Percentiles rank a stretch among this genome's conserved stretches.
These are phyloP conservation scores for Sungouiozyma ichnusensis DNA, from an alignment of 805 yeast genomes.

Conservation along the genomic window DNA sequence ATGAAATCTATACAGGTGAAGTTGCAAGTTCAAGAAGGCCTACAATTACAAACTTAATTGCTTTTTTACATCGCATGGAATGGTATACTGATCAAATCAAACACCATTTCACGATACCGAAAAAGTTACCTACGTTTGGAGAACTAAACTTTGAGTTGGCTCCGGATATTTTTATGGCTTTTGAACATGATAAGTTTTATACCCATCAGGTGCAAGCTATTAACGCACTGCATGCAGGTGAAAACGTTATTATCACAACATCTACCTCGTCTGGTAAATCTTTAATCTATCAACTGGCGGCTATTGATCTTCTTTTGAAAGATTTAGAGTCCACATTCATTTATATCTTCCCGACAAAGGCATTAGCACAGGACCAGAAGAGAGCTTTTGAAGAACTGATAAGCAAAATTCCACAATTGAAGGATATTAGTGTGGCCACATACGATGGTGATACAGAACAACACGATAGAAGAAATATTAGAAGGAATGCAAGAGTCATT, in stretches of 20 bases:
- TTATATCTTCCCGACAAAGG: constrained; percentile 93
- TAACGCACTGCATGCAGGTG: constrained; percentile 41
- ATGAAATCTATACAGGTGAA: constrained; percentile 16
- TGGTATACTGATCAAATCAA: constrained; percentile 58
- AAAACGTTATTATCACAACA: constrained; percentile 80
- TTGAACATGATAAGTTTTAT: constrained; percentile 47
- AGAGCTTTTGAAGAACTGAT: constrained; percentile 59
- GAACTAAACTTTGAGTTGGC: constrained; percentile 37
- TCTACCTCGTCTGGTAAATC: constrained; percentile 96
- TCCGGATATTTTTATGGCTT: constrained; percentile 41
- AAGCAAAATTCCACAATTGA: constrained; percentile 36
- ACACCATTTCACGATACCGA: constrained; percentile 37
- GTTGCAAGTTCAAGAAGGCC: constrained; percentile 27
- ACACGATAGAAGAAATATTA: constrained; percentile 40
- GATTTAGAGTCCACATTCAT: constrained; percentile 50
- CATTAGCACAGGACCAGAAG: constrained; percentile 93
- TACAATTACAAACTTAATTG: constrained; percentile 40
- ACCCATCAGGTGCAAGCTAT: constrained; percentile 78
- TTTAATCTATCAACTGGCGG: constrained; percentile 81
- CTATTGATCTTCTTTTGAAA: constrained; percentile 38
- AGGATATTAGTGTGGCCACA: constrained; percentile 52
- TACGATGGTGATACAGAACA: constrained; percentile 89
- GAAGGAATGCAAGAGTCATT: constrained; percentile 61
- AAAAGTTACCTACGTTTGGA: constrained; percentile 37
- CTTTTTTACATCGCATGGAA: constrained; percentile 35